Evolutionary conservation across 768 basidiomycete genomes (phyloP).

Genomic region (Coprinopsis marcescibilis): DNA sequence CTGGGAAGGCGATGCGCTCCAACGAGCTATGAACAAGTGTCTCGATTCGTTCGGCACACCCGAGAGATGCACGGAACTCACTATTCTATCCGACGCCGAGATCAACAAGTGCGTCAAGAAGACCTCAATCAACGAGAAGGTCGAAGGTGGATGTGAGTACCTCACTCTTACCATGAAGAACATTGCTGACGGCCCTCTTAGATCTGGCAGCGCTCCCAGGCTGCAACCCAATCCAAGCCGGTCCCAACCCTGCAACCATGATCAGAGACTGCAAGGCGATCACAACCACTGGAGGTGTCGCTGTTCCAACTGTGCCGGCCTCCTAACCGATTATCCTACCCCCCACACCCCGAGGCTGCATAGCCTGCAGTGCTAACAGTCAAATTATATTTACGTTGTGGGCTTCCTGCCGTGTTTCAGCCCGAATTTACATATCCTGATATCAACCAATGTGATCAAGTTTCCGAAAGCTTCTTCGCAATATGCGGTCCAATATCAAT

Average conservation of each 20-base stretch:
- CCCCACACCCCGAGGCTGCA: too few relatives aligned
- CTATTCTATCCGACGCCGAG: conserved; percentile 6
- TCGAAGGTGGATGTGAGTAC: conserved; percentile 9
- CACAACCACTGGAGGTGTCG: conserved; percentile 6
- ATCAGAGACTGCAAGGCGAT: conserved; percentile 4
- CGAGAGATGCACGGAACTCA: conserved; percentile 5
- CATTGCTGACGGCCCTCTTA: neutral
- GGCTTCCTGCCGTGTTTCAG: too few relatives aligned
- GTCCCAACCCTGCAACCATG: conserved; percentile 8
- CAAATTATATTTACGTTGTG: too few relatives aligned
- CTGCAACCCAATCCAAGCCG: conserved; percentile 9
- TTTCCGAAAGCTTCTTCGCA: too few relatives aligned
- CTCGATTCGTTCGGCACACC: conserved; percentile 4
- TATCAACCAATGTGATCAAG: too few relatives aligned
- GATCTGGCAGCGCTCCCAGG: conserved; percentile 6
- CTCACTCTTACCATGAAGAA: neutral
- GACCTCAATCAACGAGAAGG: neutral
- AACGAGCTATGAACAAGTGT: conserved; percentile 10
- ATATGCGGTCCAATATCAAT: too few relatives aligned
- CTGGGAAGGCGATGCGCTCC: conserved; percentile 9
- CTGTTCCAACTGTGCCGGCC: too few relatives aligned
- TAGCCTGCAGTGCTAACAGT: too few relatives aligned
- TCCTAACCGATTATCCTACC: too few relatives aligned
- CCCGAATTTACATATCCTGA: too few relatives aligned
- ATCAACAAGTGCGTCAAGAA: conserved; percentile 6